A percentile compares a stretch with the other conserved stretches of the same genome.
phyloP scores from a whole-genome alignment of 2,329 filamentous ascomycete genomes.

The Aurifilum marmelostoma region DNA sequence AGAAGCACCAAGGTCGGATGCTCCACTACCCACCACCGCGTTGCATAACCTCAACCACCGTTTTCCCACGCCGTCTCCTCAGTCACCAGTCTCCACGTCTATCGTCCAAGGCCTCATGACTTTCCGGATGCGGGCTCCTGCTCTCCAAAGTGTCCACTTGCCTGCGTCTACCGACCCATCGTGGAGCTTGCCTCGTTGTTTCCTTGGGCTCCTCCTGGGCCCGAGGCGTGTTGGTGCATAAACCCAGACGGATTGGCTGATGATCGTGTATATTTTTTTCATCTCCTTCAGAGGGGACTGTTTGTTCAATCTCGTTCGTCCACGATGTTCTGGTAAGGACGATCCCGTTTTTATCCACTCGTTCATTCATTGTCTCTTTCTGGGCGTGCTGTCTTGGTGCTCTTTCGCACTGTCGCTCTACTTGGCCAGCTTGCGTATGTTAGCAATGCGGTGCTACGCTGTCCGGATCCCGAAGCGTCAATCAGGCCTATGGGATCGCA shows the following conservation, averaged over 20 bases:
- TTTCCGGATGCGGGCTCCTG: conserved; percentile 22
- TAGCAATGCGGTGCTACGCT: conserved; percentile 18
- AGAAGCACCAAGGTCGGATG: not conserved
- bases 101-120: conserved; percentile 17
- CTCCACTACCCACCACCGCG: conserved; percentile 1
- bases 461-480: conserved; percentile 16
- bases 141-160: not conserved
- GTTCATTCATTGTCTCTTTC: conserved; percentile 15
- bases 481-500: conserved; percentile 27
- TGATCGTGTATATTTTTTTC: conserved; percentile 34
- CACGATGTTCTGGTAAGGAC: conserved; percentile 77
- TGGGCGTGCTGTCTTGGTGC: conserved; percentile 28
- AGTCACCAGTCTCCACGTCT: conserved; percentile 3
- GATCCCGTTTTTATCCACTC: conserved; percentile 32
- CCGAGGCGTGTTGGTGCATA: conserved; percentile 36
- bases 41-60: conserved; percentile 18
- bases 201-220: conserved; percentile 3
- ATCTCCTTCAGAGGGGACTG: conserved; percentile 68
- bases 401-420: conserved; percentile 13
- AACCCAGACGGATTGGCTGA: conserved; percentile 46
- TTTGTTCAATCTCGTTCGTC: conserved; percentile 83
- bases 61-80: conserved; percentile 14
- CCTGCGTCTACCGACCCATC: not conserved
- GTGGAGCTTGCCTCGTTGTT: conserved; percentile 6
- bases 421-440: conserved; percentile 29